Percentiles rank a stretch among this genome's conserved stretches.
Evolutionary conservation across 441 rosid species (phyloP).

Genomic region (Gossypium laxum): DNA sequence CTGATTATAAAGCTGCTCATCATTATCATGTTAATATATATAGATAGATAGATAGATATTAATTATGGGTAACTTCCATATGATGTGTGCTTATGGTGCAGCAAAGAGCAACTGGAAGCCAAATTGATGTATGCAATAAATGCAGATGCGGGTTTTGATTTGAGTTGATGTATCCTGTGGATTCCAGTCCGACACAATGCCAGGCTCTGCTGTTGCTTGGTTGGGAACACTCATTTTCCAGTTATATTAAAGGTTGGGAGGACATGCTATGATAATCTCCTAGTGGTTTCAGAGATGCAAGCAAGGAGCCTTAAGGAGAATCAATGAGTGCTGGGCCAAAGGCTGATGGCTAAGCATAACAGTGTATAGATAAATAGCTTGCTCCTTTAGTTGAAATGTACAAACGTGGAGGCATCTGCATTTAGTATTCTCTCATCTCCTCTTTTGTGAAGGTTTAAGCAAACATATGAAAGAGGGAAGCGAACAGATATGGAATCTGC

Average conservation of each 20-base stretch:
- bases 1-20: background rate
- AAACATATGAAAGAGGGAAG: background rate
- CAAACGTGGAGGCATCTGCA: background rate
- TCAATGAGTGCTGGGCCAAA: background rate
- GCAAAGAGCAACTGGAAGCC: conserved; percentile 79
- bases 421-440: background rate
- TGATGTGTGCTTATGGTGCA: conserved; percentile 27
- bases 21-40: background rate
- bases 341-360: background rate
- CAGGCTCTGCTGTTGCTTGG: background rate
- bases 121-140: conserved; percentile 81
- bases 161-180: conserved; percentile 41
- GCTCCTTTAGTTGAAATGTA: background rate
- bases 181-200: background rate
- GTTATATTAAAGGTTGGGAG: background rate
- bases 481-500: background rate
- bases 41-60: background rate
- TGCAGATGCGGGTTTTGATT: conserved; percentile 96
- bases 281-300: background rate
- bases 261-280: background rate
- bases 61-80: background rate
- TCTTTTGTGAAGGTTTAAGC: background rate
- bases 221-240: background rate
- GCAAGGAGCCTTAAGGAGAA: background rate
- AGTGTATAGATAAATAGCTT: background rate